Evolutionary conservation across 441 rosid species (phyloP).

Genomic region (Adansonia madagascariensis): DNA sequence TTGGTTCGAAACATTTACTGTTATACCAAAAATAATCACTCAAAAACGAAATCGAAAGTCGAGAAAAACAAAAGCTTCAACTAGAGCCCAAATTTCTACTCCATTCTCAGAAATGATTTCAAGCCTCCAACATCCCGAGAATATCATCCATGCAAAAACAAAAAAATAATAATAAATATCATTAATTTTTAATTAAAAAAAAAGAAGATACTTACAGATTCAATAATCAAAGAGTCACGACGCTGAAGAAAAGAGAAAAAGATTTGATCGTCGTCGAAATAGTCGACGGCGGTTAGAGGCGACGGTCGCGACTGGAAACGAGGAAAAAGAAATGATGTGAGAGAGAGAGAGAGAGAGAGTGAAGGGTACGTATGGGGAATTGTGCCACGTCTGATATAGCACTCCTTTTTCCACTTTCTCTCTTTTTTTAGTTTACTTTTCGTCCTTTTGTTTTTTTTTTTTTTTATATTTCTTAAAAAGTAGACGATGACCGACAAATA

Average conservation of each 20-base stretch:
- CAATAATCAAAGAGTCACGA: neutral
- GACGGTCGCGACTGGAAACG: constrained; percentile 36
- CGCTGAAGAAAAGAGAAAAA: neutral
- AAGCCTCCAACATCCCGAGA: neutral
- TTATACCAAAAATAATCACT: neutral
- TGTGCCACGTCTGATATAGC: constrained; percentile 46
- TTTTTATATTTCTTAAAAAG: neutral
- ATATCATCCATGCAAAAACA: neutral
- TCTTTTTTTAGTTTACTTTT: neutral
- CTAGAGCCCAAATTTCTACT: neutral
- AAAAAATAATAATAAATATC: neutral
- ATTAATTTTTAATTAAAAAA: neutral
- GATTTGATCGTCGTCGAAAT: neutral
- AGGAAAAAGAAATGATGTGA: neutral
- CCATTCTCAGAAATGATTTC: constrained; percentile 8
- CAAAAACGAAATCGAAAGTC: neutral
- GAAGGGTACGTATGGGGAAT: constrained; percentile 56
- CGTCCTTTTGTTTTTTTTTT: neutral
- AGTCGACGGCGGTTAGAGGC: neutral
- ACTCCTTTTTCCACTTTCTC: constrained; percentile 6
- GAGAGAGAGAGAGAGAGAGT: neutral
- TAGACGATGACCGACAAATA: neutral
- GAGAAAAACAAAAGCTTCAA: neutral
- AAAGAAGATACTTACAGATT: neutral
- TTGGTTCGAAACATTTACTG: neutral